Percentiles rank a stretch among this genome's conserved stretches.
These are phyloP conservation scores for Daphne laureola DNA, from an alignment of 441 rosid species.

Conservation along the genomic window DNA sequence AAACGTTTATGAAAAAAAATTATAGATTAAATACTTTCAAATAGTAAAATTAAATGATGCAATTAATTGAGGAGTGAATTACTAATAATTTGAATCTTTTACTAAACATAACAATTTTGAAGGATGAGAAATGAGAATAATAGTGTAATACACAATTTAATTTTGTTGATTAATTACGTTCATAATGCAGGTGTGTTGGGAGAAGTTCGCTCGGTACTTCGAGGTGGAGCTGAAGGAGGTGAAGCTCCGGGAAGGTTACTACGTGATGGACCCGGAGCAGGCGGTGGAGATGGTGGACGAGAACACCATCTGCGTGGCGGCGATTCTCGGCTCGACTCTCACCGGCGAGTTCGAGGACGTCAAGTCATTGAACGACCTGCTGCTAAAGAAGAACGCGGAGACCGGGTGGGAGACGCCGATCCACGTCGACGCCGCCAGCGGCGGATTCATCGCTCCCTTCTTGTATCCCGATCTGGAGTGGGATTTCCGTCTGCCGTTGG, in stretches of 20 bases:
- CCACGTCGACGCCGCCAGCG: slow-evolving; percentile 84
- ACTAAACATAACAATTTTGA: too few relatives aligned
- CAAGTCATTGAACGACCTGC: slow-evolving; percentile 49
- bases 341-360: slow-evolving; percentile 75
- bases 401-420: slow-evolving; percentile 69
- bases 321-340: slow-evolving; percentile 69
- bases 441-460: slow-evolving; percentile 75
- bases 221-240: slow-evolving; percentile 81
- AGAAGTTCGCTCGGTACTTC: slow-evolving; percentile 78
- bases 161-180: too few relatives aligned
- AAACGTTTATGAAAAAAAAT: too few relatives aligned
- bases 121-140: too few relatives aligned
- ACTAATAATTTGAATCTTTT: too few relatives aligned
- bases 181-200: slow-evolving; percentile 83
- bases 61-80: too few relatives aligned
- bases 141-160: too few relatives aligned
- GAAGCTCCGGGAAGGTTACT: slow-evolving; percentile 56
- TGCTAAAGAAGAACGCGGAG: slow-evolving; percentile 42
- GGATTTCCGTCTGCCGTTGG: slow-evolving; percentile 74
- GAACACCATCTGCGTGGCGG: slow-evolving; percentile 75
- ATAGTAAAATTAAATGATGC: too few relatives aligned
- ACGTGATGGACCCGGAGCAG: slow-evolving; percentile 60
- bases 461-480: slow-evolving; percentile 60
- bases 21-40: too few relatives aligned
- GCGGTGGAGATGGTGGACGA: slow-evolving; percentile 80